Evolutionary conservation across 495 filamentous ascomycete genomes (phyloP).

Genomic region (Penicillium dipodomyicola): DNA sequence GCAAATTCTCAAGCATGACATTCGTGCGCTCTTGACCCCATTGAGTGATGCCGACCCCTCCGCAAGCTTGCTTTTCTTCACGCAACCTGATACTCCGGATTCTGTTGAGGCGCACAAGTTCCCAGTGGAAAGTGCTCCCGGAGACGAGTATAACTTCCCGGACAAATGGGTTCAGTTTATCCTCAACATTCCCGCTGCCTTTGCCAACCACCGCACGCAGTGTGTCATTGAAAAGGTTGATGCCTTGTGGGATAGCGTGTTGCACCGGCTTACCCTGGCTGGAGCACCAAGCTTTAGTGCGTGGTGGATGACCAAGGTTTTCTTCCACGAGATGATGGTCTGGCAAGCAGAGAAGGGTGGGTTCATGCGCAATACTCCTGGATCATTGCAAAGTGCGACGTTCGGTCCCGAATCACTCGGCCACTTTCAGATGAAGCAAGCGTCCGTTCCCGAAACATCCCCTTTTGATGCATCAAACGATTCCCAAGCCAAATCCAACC

Average conservation of each 20-base stretch:
- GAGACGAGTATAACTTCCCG: slow-evolving; percentile 62
- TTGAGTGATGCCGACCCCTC: slow-evolving; percentile 36
- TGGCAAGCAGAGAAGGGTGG: slow-evolving; percentile 93
- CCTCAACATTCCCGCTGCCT: slow-evolving; percentile 66
- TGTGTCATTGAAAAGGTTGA: slow-evolving; percentile 47
- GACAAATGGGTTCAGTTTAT: slow-evolving; percentile 87
- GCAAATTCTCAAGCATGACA: slow-evolving; percentile 69
- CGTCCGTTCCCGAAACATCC: slow-evolving; percentile 9
- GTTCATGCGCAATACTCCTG: slow-evolving; percentile 66
- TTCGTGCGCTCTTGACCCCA: slow-evolving; percentile 64
- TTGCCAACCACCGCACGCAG: slow-evolving; percentile 67
- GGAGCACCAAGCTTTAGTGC: slow-evolving; percentile 84
- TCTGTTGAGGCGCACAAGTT: slow-evolving; percentile 34
- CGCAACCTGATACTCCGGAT: slow-evolving; percentile 44
- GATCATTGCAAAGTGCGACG: slow-evolving; percentile 42
- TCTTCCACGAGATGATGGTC: slow-evolving; percentile 90
- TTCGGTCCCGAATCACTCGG: slow-evolving; percentile 32
- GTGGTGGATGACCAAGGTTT: slow-evolving; percentile 99
- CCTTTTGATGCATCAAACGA: slow-evolving; percentile 15
- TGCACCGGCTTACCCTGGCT: slow-evolving; percentile 61
- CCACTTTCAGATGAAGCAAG: slow-evolving; percentile 27
- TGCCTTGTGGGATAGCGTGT: slow-evolving; percentile 46
- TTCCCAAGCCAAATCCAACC: slow-evolving; percentile 12
- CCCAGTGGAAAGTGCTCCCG: slow-evolving; percentile 37
- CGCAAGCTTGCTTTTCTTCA: slow-evolving; percentile 36